These are phyloP conservation scores for Amylostereum chailletii DNA, from an alignment of 1,284 basidiomycete genomes.

Conservation along the genomic window DNA sequence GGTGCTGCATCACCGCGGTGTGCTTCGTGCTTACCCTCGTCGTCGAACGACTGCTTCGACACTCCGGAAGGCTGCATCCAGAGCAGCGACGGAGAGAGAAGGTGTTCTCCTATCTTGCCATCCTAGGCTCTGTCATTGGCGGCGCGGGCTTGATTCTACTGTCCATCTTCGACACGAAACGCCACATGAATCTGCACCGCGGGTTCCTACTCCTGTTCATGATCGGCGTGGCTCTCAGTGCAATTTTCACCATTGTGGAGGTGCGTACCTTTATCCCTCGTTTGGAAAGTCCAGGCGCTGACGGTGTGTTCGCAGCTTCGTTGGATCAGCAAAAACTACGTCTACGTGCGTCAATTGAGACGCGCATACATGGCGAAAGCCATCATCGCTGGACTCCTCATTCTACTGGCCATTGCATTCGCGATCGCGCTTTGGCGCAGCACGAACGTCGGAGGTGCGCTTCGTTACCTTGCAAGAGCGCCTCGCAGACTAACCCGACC, in stretches of 20 bases:
- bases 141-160: constrained; percentile 38
- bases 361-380: constrained; percentile 56
- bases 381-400: constrained; percentile 44
- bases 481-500: neutral
- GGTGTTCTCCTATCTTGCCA: constrained; percentile 44
- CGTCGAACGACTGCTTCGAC: constrained; percentile 53
- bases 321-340: constrained; percentile 54
- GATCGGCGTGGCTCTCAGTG: constrained; percentile 44
- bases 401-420: constrained; percentile 55
- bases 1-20: constrained; percentile 50
- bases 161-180: constrained; percentile 19
- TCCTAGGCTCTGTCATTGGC: constrained; percentile 52
- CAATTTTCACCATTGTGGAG: constrained; percentile 66
- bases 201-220: constrained; percentile 21
- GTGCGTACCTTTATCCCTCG: constrained; percentile 21
- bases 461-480: neutral
- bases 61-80: constrained; percentile 53
- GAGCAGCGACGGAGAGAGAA: constrained; percentile 49
- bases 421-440: constrained; percentile 38
- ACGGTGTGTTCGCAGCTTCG: constrained; percentile 35
- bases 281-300: neutral
- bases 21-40: constrained; percentile 51
- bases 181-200: constrained; percentile 14
- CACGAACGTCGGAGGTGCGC: constrained; percentile 41
- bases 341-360: constrained; percentile 34